These are phyloP conservation scores for Linum tenue DNA, from an alignment of 345 rosid species.

Conservation along the genomic window DNA sequence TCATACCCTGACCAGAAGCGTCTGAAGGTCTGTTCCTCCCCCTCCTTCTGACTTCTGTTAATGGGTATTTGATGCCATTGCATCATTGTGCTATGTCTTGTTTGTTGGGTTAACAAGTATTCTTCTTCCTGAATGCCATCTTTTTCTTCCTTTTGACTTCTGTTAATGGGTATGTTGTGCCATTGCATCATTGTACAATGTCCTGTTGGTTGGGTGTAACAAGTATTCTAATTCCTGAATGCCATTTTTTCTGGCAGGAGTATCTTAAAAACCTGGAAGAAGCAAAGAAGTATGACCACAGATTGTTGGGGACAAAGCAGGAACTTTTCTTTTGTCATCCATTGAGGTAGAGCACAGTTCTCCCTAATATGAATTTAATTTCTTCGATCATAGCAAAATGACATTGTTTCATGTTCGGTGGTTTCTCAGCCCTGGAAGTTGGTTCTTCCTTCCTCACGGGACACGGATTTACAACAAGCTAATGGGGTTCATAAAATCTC, in stretches of 20 bases:
- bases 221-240: no score
- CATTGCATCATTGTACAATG: no score
- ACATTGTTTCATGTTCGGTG: constrained; percentile 12
- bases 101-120: no score
- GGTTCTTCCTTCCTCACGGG: constrained; percentile 93
- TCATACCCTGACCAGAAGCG: constrained; percentile 87
- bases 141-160: constrained; percentile 3
- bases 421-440: constrained; percentile 88
- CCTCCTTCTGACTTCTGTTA: background rate
- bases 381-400: constrained; percentile 11
- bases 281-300: constrained; percentile 91
- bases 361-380: constrained; percentile 4
- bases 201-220: no score
- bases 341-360: constrained; percentile 41
- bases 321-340: constrained; percentile 88
- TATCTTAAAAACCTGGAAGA: constrained; percentile 63
- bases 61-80: no score
- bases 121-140: constrained; percentile 41
- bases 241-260: constrained; percentile 38
- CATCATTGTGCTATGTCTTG: no score
- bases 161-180: background rate
- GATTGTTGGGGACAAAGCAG: constrained; percentile 78
- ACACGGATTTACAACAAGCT: constrained; percentile 81
- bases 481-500: constrained; percentile 58
- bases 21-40: constrained; percentile 44